Evolutionary conservation across 1,139 yeast species (phyloP), one percentile per base, ranked within the genome.

Genomic region (Scheffersomyces titani): DNA sequence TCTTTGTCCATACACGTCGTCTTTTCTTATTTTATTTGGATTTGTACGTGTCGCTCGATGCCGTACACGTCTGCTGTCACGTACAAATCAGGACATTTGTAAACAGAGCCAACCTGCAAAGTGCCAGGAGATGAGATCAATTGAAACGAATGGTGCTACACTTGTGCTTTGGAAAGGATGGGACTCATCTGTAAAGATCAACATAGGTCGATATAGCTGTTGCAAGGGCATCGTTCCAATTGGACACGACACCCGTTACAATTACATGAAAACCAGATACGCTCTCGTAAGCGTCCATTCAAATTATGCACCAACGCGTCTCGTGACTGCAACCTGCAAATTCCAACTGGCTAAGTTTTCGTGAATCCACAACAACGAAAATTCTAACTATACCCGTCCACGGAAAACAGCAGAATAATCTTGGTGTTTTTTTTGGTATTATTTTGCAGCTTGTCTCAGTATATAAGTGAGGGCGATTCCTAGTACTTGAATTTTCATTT

Each of bases 1-100:
- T 54, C 55, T 47, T 30, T 36, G 19, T 7, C 11, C 19, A 9
- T 47, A 46, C 47, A 54, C 54, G 55, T 46, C 49, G n/a, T 22
- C 51, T 47, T 47, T 51, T 53, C 55, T 47, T 36, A 47, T 51
- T 6, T 20, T 13, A 19, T 19, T 6, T 7, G 24, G 49, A 20
- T 16, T 46, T 19, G 22, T 46, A 46, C 49, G 49, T 46, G 49
- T 46, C 24, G 4, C 22, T 19, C 22, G 49, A 20, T 19, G 20
- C 20, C 16, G 22, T 46, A 16, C n/a, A 6, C 18, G n/a, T 46
- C 49, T 19, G 19, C 19, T 46, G 49, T 46, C 19, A 46, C 49
- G 49, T 46, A 16, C 19, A 19, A 19, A 19, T 46, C 24, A 13
- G 22, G 49, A 19, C 49, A 46, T 46, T 19, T 19, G 49, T 46